A percentile compares a stretch with the other conserved stretches of the same genome.
Evolutionary conservation across 352 stramenopile genomes (phyloP).

Genomic region (Globisporangium abappressorium): DNA sequence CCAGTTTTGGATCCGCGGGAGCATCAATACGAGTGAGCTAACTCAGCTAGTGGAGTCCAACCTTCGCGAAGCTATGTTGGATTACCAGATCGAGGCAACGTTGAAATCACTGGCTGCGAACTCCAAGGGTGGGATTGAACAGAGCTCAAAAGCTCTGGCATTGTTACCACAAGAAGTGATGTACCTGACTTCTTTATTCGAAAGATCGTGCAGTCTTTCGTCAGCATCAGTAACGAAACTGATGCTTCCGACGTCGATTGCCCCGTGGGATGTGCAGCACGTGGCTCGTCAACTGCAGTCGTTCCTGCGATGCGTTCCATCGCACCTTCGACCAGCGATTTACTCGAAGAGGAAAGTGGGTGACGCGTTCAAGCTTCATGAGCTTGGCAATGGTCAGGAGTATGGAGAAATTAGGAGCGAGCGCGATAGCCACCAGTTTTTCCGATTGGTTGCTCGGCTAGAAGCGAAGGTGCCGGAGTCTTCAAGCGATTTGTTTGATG

Average conservation of each 20-base stretch:
- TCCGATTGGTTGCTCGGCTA: slow-evolving; percentile 20
- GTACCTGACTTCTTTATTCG: slow-evolving; percentile 48
- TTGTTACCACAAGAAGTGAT: slow-evolving; percentile 26
- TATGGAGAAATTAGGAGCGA: slow-evolving; percentile 6
- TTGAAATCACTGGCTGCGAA: slow-evolving; percentile 25
- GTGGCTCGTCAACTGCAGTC: slow-evolving; percentile 44
- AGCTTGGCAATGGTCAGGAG: background rate
- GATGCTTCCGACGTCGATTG: slow-evolving; percentile 34
- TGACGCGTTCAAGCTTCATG: slow-evolving; percentile 22
- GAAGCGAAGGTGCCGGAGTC: background rate
- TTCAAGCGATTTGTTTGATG: background rate
- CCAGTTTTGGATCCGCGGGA: slow-evolving; percentile 74
- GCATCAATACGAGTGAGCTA: slow-evolving; percentile 52
- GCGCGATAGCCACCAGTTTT: slow-evolving; percentile 4
- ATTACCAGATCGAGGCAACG: slow-evolving; percentile 72
- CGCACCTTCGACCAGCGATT: slow-evolving; percentile 45
- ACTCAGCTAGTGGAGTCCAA: slow-evolving; percentile 60
- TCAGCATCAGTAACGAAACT: slow-evolving; percentile 67
- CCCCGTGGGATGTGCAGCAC: slow-evolving; percentile 63
- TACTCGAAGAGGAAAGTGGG: slow-evolving; percentile 37
- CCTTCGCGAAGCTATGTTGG: slow-evolving; percentile 72
- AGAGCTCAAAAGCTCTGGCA: background rate
- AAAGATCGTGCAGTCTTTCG: slow-evolving; percentile 36
- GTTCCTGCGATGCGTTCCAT: slow-evolving; percentile 52
- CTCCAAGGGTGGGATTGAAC: background rate